Percentiles rank a stretch among this genome's conserved stretches.
phyloP scores from a whole-genome alignment of 345 rosid species.

The Corymbia maculata region DNA sequence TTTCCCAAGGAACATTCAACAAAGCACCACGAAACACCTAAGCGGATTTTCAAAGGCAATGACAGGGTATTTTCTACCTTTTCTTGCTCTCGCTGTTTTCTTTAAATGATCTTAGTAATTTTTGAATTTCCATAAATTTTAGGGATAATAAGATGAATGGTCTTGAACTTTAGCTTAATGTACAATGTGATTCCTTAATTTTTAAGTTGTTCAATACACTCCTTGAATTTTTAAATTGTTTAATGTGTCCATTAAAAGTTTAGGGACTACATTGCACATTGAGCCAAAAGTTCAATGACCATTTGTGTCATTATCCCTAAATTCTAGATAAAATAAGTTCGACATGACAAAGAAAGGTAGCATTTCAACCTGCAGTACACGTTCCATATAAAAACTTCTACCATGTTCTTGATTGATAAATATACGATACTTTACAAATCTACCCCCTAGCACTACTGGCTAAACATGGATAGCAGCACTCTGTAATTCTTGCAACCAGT shows the following conservation, averaged over 20 bases:
- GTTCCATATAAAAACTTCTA: too few relatives aligned
- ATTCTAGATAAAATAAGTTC: background rate
- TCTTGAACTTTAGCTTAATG: background rate
- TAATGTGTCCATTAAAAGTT: background rate
- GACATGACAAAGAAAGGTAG: background rate
- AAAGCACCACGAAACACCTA: background rate
- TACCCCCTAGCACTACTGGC: background rate
- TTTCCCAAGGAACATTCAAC: background rate
- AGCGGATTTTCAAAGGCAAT: background rate
- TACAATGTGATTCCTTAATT: too few relatives aligned
- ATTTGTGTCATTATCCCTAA: background rate
- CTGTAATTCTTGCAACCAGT: background rate
- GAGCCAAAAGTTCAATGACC: background rate
- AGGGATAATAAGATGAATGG: too few relatives aligned
- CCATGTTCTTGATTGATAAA: too few relatives aligned
- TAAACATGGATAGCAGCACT: background rate
- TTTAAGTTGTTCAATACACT: too few relatives aligned
- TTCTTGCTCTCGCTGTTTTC: background rate
- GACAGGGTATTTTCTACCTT: background rate
- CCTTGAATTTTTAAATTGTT: too few relatives aligned
- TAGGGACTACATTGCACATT: background rate
- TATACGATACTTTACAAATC: background rate
- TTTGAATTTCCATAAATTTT: background rate
- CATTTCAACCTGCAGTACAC: background rate
- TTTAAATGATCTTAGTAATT: background rate